Evolutionary conservation across 177 flowering plant species (phyloP).

Genomic region (Vitis hybrid): DNA sequence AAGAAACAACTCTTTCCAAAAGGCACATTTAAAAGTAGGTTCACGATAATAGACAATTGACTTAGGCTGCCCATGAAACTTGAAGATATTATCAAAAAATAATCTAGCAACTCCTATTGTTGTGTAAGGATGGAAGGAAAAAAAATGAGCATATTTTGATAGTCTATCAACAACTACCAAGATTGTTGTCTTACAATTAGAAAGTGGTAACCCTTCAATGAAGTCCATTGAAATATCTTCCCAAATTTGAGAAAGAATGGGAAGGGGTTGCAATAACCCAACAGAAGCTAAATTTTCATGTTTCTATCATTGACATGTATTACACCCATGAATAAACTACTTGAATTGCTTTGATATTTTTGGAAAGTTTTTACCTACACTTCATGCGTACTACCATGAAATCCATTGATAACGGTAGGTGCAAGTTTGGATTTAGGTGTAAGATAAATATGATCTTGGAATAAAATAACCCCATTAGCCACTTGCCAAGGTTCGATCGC

Average conservation of each 20-base stretch:
- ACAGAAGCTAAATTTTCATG: not conserved
- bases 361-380: not conserved
- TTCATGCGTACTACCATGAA: constrained; percentile 4
- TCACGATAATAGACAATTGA: too few relatives aligned
- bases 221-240: constrained; percentile 13
- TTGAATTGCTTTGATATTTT: not conserved
- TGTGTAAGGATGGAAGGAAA: constrained; percentile 4
- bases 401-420: not conserved
- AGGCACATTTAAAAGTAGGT: too few relatives aligned
- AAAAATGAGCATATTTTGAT: constrained; percentile 14
- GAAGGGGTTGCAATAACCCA: constrained; percentile 11
- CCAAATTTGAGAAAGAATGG: not conserved
- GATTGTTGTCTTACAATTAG: constrained; percentile 1
- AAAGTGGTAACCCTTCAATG: constrained; percentile 11
- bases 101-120: not conserved
- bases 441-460: constrained; percentile 2
- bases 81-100: constrained; percentile 3
- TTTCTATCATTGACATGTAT: constrained; percentile 5
- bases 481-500: constrained; percentile 2
- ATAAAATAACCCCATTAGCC: not conserved
- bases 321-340: not conserved
- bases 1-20: too few relatives aligned
- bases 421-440: not conserved
- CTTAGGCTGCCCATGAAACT: constrained; percentile 7
- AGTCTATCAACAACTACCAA: constrained; percentile 17